Evolutionary conservation across 768 basidiomycete species (phyloP).

Genomic region (Lentinula sp.): DNA sequence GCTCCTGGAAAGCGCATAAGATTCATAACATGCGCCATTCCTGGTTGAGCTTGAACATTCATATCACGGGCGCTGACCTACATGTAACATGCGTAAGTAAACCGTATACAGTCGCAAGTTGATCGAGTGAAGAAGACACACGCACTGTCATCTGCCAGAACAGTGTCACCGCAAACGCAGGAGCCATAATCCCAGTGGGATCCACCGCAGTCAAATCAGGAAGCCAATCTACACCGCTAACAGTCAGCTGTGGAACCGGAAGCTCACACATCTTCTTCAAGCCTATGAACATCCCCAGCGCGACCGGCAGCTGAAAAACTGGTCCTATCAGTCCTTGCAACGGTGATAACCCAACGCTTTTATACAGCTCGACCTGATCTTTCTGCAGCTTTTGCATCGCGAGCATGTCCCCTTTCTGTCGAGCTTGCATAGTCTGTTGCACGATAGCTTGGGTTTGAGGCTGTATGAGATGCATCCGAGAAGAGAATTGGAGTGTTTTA

Average conservation of each 20-base stretch:
- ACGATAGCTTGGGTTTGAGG: conserved; percentile 42
- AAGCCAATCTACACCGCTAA: conserved; percentile 69
- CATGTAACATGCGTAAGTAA: neutral
- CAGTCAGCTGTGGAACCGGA: conserved; percentile 68
- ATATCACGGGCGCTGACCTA: conserved; percentile 47
- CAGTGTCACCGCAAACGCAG: conserved; percentile 38
- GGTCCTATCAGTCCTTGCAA: conserved; percentile 34
- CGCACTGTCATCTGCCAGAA: conserved; percentile 75
- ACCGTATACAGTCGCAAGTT: neutral
- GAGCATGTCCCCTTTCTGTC: conserved; percentile 25
- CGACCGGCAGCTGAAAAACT: conserved; percentile 68
- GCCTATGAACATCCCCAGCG: conserved; percentile 80
- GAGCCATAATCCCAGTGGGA: conserved; percentile 70
- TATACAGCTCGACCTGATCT: conserved; percentile 50
- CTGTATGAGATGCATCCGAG: conserved; percentile 56
- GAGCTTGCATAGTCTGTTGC: conserved; percentile 33
- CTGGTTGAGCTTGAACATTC: conserved; percentile 44
- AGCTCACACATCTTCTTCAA: conserved; percentile 63
- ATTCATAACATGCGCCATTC: conserved; percentile 65
- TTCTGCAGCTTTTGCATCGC: conserved; percentile 50
- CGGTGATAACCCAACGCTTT: conserved; percentile 56
- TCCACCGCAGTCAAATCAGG: conserved; percentile 76
- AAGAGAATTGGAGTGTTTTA: conserved; percentile 47
- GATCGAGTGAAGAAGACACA: neutral
- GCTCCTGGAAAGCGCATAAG: conserved; percentile 43